These are phyloP conservation scores for Leishmania arabica DNA, from an alignment of 208 protist species.

Conservation along the genomic window DNA sequence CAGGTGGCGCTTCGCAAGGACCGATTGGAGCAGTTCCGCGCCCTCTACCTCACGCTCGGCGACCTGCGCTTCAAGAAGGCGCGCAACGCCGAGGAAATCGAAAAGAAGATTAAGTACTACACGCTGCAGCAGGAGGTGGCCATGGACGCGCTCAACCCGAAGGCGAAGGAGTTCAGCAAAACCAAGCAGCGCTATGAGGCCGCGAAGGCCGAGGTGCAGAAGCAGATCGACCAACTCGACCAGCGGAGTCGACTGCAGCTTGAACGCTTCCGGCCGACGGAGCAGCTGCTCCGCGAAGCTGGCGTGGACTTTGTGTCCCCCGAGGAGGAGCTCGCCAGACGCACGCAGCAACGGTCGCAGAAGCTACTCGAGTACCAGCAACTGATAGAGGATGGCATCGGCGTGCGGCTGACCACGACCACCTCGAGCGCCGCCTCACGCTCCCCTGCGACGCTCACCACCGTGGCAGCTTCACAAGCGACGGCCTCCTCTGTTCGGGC, in stretches of 20 bases:
- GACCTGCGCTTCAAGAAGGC: constrained; percentile 90
- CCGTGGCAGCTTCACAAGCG: background rate
- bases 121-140: constrained; percentile 84
- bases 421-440: background rate
- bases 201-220: constrained; percentile 58
- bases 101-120: constrained; percentile 84
- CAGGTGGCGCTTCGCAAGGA: constrained; percentile 61
- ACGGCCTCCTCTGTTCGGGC: background rate
- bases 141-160: constrained; percentile 89
- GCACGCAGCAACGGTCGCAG: constrained; percentile 62
- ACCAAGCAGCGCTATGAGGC: constrained; percentile 71
- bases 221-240: constrained; percentile 57
- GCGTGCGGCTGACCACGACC: constrained; percentile 5
- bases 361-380: constrained; percentile 83
- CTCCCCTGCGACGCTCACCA: background rate
- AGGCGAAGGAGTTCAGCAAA: constrained; percentile 86
- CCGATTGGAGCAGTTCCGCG: constrained; percentile 75
- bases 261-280: constrained; percentile 73
- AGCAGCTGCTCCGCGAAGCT: constrained; percentile 56
- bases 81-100: constrained; percentile 71
- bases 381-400: constrained; percentile 53
- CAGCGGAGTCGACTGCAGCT: constrained; percentile 53
- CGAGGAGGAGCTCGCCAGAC: constrained; percentile 61
- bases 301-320: constrained; percentile 74
- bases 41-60: constrained; percentile 85